Evolutionary conservation across 2,329 filamentous ascomycete species (phyloP).

Genomic region (Ophiosphaerella herpotricha): DNA sequence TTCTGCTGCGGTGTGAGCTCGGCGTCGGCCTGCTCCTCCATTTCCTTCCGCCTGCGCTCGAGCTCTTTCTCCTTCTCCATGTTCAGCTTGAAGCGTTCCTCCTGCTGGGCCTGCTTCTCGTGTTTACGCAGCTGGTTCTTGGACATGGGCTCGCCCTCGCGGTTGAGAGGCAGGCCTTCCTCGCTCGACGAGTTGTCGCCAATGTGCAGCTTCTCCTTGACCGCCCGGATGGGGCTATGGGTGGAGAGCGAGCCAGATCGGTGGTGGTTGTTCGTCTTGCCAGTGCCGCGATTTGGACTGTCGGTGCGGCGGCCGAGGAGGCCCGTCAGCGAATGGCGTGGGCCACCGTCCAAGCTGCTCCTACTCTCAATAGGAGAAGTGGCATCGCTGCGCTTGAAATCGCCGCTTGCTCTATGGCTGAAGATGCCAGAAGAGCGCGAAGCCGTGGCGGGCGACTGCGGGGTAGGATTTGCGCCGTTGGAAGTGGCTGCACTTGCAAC

Average conservation of each 20-base stretch:
- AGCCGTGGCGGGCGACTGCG: conserved; percentile 27
- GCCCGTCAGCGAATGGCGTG: conserved; percentile 34
- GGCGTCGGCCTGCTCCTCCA: conserved; percentile 53
- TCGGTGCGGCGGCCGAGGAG: conserved; percentile 45
- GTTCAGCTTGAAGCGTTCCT: conserved; percentile 51
- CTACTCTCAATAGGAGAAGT: conserved; percentile 37
- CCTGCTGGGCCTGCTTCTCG: conserved; percentile 51
- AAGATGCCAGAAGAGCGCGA: conserved; percentile 37
- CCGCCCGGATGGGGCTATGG: conserved; percentile 46
- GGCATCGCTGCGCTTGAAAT: conserved; percentile 38
- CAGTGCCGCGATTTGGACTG: conserved; percentile 35
- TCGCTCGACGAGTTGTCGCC: conserved; percentile 41
- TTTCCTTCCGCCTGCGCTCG: conserved; percentile 53
- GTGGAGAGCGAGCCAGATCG: conserved; percentile 33
- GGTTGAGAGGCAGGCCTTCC: conserved; percentile 49
- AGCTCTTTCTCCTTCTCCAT: conserved; percentile 52
- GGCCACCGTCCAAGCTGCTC: conserved; percentile 34
- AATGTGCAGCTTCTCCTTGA: conserved; percentile 49
- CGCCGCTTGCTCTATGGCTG: conserved; percentile 36
- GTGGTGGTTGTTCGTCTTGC: conserved; percentile 21
- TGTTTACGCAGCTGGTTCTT: conserved; percentile 56
- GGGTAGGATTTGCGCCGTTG: conserved; percentile 3
- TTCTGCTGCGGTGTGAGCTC: conserved; percentile 64
- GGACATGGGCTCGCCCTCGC: conserved; percentile 56
- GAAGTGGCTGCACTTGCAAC: conserved; percentile 35